Percentiles rank a stretch among this genome's conserved stretches.
Evolutionary conservation across 73 alveolate genomes (phyloP).

Genomic region (Tetrahymena thermophila): DNA sequence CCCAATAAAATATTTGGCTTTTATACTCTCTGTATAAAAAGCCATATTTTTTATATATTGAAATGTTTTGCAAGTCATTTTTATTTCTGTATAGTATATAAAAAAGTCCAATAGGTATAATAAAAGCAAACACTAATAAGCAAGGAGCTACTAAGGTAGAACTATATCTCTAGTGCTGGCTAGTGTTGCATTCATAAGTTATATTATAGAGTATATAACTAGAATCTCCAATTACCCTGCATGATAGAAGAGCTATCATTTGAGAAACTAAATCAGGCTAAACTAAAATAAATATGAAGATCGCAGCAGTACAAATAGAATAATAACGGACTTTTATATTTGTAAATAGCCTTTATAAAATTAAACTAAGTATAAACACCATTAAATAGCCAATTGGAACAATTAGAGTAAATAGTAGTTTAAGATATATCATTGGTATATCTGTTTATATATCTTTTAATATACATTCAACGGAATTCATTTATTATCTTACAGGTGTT

Average conservation of each 20-base stretch:
- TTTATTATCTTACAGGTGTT: background rate
- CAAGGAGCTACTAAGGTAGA: slow-evolving; percentile 10
- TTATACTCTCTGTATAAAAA: slow-evolving; percentile 24
- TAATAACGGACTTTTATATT: background rate
- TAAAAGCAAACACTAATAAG: background rate
- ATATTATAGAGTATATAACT: background rate
- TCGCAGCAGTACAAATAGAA: background rate
- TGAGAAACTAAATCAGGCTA: background rate
- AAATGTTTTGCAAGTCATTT: background rate
- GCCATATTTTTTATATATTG: background rate
- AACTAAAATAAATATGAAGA: background rate
- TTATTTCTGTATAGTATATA: background rate
- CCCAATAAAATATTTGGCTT: slow-evolving; percentile 9
- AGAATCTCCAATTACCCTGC: slow-evolving; percentile 2
- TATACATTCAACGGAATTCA: background rate
- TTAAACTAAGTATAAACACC: background rate
- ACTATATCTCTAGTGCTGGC: background rate
- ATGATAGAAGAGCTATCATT: background rate
- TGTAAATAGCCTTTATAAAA: background rate
- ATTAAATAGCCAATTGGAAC: background rate
- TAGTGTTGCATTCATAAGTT: background rate
- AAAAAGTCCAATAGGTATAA: background rate
- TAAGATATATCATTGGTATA: background rate
- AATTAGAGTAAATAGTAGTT: background rate
- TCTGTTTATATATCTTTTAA: slow-evolving; percentile 2